Evolutionary conservation across 768 basidiomycete species (phyloP).

Genomic region (Tylopilus balloui): DNA sequence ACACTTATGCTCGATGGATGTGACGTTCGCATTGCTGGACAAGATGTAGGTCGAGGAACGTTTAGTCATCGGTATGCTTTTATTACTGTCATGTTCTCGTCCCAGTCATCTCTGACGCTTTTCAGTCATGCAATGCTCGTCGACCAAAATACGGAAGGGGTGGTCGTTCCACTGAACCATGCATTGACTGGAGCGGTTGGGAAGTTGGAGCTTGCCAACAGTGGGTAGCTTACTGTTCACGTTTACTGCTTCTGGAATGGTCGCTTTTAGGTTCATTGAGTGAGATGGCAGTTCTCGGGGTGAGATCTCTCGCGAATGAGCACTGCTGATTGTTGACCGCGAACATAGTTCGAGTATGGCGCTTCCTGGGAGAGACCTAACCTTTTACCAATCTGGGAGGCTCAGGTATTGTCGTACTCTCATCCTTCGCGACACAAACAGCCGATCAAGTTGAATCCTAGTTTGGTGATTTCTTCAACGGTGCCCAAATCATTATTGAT

Average conservation of each 20-base stretch:
- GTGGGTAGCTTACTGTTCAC: conserved; percentile 39
- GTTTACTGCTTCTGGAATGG: not conserved
- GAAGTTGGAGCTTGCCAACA: conserved; percentile 83
- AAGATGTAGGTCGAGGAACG: conserved; percentile 89
- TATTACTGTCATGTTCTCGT: not conserved
- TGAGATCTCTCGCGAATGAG: conserved; percentile 34
- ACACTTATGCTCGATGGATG: conserved; percentile 77
- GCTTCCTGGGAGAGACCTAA: conserved; percentile 84
- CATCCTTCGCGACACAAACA: not conserved
- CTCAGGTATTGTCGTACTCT: conserved; percentile 49
- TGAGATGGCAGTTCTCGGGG: conserved; percentile 85
- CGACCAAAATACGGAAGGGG: conserved; percentile 77
- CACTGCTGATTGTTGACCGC: not conserved
- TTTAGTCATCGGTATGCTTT: conserved; percentile 66
- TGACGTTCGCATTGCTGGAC: conserved; percentile 87
- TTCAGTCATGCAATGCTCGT: conserved; percentile 85
- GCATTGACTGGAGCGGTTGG: conserved; percentile 49
- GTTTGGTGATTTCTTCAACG: conserved; percentile 95
- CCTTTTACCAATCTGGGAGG: conserved; percentile 87
- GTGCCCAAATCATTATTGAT: conserved; percentile 83
- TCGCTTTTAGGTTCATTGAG: conserved; percentile 66
- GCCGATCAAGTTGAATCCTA: conserved; percentile 21
- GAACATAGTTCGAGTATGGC: conserved; percentile 80
- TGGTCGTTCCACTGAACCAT: conserved; percentile 79
- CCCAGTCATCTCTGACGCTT: not conserved